A percentile compares a stretch with the other conserved stretches of the same genome.
These are phyloP conservation scores for Phialophora macrospora DNA, from an alignment of 2,329 filamentous ascomycete genomes.

Conservation along the genomic window DNA sequence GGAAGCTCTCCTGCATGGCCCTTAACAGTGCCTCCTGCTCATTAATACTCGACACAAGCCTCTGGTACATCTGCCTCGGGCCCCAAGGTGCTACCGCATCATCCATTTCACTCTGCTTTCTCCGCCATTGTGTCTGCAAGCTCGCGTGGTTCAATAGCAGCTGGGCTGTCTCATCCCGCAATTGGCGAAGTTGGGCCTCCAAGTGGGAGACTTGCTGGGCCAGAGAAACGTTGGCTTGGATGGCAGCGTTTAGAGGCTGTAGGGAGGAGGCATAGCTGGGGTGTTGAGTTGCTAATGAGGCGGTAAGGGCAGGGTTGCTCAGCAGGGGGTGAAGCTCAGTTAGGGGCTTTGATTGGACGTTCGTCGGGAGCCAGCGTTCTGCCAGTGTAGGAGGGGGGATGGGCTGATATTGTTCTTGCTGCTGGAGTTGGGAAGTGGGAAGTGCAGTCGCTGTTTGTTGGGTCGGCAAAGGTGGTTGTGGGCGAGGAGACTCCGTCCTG, in stretches of 20 bases:
- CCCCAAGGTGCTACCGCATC: conserved; percentile 81
- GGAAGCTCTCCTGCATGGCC: conserved; percentile 89
- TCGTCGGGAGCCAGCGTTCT: conserved; percentile 33
- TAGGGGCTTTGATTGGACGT: conserved; percentile 33
- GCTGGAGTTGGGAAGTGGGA: conserved; percentile 41
- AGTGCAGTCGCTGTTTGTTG: conserved; percentile 36
- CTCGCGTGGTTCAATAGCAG: conserved; percentile 82
- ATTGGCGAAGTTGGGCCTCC: conserved; percentile 54
- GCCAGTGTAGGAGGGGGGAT: conserved; percentile 36
- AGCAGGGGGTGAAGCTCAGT: conserved; percentile 75
- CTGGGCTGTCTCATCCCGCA: conserved; percentile 73
- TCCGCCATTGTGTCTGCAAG: conserved; percentile 88
- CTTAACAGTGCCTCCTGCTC: conserved; percentile 83
- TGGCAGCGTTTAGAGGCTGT: conserved; percentile 65
- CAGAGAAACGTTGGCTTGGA: conserved; percentile 73
- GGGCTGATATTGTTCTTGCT: conserved; percentile 37
- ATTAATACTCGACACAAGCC: conserved; percentile 73
- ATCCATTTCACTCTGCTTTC: conserved; percentile 89
- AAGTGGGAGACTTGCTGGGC: conserved; percentile 56
- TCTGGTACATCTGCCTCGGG: conserved; percentile 82
- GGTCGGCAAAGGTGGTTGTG: conserved; percentile 48
- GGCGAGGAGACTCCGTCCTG: conserved; percentile 29
- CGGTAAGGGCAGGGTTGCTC: conserved; percentile 68
- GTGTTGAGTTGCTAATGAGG: conserved; percentile 77
- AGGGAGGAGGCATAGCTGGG: conserved; percentile 71